A percentile compares a stretch with the other conserved stretches of the same genome.
These are phyloP conservation scores for Phyllosticta capitalensis DNA, from an alignment of 2,329 filamentous ascomycete genomes.

Conservation along the genomic window DNA sequence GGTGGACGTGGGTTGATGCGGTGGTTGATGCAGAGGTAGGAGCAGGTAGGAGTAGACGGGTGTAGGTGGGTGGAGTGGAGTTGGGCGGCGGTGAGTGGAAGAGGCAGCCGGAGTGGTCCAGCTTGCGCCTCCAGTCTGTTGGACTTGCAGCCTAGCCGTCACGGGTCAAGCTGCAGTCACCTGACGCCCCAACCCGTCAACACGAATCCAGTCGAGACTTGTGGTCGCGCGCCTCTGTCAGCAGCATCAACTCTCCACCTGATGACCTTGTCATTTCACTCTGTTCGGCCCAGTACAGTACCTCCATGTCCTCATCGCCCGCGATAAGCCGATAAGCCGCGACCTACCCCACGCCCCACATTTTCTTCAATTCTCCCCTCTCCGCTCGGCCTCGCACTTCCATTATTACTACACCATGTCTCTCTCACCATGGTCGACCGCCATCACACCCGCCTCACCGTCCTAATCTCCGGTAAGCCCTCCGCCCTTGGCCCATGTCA, in stretches of 20 bases:
- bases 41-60: constrained; percentile 12
- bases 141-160: not conserved
- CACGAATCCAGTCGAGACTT: no score
- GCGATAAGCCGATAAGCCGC: not conserved
- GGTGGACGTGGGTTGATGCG: constrained; percentile 9
- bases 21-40: constrained; percentile 16
- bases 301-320: no score
- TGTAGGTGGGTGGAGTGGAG: constrained; percentile 20
- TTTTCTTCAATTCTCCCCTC: not conserved
- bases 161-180: not conserved
- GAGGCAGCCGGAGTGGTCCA: not conserved
- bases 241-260: not conserved
- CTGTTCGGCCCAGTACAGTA: no score
- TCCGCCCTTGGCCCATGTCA: constrained; percentile 35
- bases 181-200: not conserved
- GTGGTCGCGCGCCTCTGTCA: not conserved
- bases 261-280: not conserved
- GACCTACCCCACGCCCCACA: not conserved
- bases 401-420: not conserved
- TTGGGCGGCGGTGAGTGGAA: constrained; percentile 16
- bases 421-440: constrained; percentile 4
- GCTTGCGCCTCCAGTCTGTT: not conserved
- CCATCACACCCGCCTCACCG: constrained; percentile 39
- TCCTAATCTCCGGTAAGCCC: constrained; percentile 41
- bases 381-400: not conserved